Conservation (phyloP, 2,329 filamentous ascomycete species). For the Monilinia polystroma region DNA sequence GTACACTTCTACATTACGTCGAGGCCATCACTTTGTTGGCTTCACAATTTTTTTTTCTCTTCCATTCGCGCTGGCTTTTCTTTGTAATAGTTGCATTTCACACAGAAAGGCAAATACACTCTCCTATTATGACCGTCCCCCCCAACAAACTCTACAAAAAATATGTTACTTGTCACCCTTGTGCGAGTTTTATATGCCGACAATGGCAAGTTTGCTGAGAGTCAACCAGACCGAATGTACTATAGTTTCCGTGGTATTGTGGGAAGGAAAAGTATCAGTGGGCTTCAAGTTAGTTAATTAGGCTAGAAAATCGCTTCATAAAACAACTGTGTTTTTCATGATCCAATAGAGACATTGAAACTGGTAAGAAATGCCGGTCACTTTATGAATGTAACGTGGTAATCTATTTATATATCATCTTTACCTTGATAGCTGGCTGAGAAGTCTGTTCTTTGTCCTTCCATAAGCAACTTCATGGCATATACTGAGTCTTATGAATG, state of each 20-base stretch:
- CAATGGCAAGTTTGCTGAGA: constrained; percentile 17
- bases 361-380: background rate
- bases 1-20: constrained; percentile 13
- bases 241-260: constrained; percentile 11
- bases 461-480: background rate
- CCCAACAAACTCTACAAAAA: background rate
- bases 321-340: background rate
- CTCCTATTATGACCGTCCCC: background rate
- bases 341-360: background rate
- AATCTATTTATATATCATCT: background rate
- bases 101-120: constrained; percentile 10
- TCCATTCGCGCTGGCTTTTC: constrained; percentile 7
- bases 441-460: background rate
- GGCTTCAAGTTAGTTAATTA: constrained; percentile 12
- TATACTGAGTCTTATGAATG: background rate
- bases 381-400: background rate
- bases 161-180: constrained; percentile 2
- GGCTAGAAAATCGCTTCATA: constrained; percentile 2
- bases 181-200: constrained; percentile 14
- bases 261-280: background rate
- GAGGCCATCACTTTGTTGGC: constrained; percentile 1
- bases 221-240: constrained; percentile 11
- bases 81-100: constrained; percentile 16
- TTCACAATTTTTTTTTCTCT: background rate
- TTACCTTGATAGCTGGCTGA: background rate